phyloP scores from a whole-genome alignment of 345 rosid genomes.

The Jatropha curcas region DNA sequence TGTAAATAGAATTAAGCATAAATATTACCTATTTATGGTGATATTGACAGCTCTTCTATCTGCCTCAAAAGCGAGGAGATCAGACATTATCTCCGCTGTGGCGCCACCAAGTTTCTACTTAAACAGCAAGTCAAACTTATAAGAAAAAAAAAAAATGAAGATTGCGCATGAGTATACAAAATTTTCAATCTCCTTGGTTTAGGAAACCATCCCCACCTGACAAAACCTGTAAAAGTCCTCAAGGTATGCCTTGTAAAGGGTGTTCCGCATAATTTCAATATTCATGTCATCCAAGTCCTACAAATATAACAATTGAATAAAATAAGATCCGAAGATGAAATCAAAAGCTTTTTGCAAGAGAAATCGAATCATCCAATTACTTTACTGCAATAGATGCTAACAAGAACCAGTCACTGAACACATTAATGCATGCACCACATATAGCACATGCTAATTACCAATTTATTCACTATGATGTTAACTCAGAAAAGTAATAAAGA shows the following conservation, averaged over 20 bases:
- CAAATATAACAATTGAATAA: neutral
- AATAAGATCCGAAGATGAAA: neutral
- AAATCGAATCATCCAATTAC: neutral
- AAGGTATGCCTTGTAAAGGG: conserved; percentile 44
- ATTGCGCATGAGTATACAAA: neutral
- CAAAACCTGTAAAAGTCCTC: conserved; percentile 97
- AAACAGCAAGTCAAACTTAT: conserved; percentile 6
- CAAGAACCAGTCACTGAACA: neutral
- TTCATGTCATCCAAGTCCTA: conserved; percentile 83
- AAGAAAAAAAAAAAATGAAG: conserved; percentile 2
- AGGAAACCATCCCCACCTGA: conserved; percentile 51
- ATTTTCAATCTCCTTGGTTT: conserved; percentile 11
- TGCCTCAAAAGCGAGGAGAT: conserved; percentile 94
- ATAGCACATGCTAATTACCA: neutral
- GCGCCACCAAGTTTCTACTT: conserved; percentile 97
- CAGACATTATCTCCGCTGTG: conserved; percentile 96
- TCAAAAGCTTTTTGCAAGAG: neutral
- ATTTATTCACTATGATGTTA: too few species aligned
- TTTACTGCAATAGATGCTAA: neutral
- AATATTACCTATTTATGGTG: conserved; percentile 75
- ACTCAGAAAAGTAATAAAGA: neutral
- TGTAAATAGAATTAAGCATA: neutral
- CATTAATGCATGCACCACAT: neutral
- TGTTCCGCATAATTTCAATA: conserved; percentile 31
- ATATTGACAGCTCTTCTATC: conserved; percentile 97